Conservation (phyloP, 1,284 basidiomycete species). For the Sporisorium scitamineum region DNA sequence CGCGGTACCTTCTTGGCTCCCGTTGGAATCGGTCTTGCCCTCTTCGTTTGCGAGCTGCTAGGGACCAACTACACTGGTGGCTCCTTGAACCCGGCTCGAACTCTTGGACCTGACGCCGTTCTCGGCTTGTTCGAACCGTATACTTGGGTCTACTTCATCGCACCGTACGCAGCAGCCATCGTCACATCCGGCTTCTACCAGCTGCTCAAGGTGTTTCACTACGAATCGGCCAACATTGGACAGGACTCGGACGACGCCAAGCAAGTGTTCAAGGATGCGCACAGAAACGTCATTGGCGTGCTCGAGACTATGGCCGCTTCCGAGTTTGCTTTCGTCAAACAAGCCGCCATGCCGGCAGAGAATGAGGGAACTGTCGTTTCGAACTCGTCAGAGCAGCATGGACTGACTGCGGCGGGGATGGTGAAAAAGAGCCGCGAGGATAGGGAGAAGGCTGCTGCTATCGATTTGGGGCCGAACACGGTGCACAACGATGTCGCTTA, state of each 20-base stretch:
- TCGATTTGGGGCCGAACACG: slow-evolving; percentile 24
- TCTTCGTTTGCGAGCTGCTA: slow-evolving; percentile 52
- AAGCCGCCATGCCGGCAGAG: slow-evolving; percentile 21
- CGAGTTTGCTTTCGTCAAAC: slow-evolving; percentile 32
- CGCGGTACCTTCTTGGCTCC: slow-evolving; percentile 65
- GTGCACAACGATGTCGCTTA: slow-evolving; percentile 27
- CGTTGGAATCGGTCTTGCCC: slow-evolving; percentile 57
- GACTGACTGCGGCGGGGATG: slow-evolving; percentile 25
- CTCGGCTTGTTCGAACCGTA: slow-evolving; percentile 37
- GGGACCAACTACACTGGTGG: slow-evolving; percentile 62
- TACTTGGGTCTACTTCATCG: slow-evolving; percentile 59
- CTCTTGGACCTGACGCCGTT: slow-evolving; percentile 54
- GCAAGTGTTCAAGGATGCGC: slow-evolving; percentile 49
- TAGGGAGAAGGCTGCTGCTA: slow-evolving; percentile 24
- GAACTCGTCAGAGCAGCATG: slow-evolving; percentile 8
- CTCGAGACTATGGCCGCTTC: slow-evolving; percentile 45
- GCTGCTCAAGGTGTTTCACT: slow-evolving; percentile 47
- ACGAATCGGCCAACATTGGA: slow-evolving; percentile 55
- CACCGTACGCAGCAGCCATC: slow-evolving; percentile 51
- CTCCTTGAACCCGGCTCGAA: slow-evolving; percentile 60
- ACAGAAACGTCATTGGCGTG: slow-evolving; percentile 49
- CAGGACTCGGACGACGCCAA: slow-evolving; percentile 52
- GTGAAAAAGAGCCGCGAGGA: slow-evolving; percentile 34
- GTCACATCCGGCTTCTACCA: slow-evolving; percentile 51
- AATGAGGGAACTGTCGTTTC: slow-evolving; percentile 27